Evolutionary conservation across 192 early-diverging fungal species (phyloP).

Genomic region (Coemansia sp.): DNA sequence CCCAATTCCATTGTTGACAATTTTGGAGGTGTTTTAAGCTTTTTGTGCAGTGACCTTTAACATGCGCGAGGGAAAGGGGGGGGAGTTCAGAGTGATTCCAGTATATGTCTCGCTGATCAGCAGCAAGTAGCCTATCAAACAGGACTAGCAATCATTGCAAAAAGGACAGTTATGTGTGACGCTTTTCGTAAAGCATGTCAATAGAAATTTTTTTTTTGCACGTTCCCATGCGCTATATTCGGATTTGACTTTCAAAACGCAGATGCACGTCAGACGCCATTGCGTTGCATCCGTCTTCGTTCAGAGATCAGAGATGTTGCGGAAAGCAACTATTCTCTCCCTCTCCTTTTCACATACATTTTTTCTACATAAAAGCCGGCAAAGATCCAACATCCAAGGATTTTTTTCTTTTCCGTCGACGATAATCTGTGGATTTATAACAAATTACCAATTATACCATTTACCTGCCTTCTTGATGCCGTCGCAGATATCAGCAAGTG

Average conservation of each 20-base stretch:
- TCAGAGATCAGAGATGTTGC: background rate
- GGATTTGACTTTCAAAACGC: background rate
- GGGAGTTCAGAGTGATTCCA: too few species aligned
- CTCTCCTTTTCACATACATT: background rate
- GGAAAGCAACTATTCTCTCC: background rate
- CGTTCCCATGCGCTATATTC: background rate
- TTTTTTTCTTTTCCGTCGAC: background rate
- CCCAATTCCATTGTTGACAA: too few species aligned
- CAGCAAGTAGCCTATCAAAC: background rate
- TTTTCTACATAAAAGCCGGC: background rate
- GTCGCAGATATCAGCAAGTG: slow-evolving; percentile 11
- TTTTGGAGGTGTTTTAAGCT: too few species aligned
- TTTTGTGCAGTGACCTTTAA: too few species aligned
- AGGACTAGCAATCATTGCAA: too few species aligned
- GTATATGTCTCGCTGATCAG: background rate
- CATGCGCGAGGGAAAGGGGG: background rate
- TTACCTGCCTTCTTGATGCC: background rate
- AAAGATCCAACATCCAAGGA: background rate
- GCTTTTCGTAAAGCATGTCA: background rate
- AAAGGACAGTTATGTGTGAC: too few species aligned
- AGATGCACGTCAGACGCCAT: background rate
- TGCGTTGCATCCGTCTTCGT: background rate
- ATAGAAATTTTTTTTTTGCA: background rate
- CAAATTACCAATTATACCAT: background rate
- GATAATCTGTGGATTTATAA: too few species aligned